Conservation (phyloP, 805 yeast genomes). For the Jamesozyma jinghongensis region DNA sequence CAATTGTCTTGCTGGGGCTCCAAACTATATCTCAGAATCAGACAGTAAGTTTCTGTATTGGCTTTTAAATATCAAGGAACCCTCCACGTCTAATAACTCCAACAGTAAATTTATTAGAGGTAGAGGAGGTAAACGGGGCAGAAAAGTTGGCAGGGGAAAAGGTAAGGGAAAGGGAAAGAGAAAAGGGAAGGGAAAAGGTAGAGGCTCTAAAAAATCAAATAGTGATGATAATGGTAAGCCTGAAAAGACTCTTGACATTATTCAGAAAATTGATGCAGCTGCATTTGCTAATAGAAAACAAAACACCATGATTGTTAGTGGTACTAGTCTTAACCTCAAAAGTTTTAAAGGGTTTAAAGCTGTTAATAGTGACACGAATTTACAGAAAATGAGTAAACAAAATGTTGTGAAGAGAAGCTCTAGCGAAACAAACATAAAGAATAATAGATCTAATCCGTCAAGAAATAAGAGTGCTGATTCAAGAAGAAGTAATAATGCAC, state of each 20-base stretch:
- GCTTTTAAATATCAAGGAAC: slow-evolving; percentile 41
- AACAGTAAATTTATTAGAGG: slow-evolving; percentile 33
- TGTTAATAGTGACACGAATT: slow-evolving; percentile 2
- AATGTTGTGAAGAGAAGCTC: background rate
- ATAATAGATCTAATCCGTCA: no score
- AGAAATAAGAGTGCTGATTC: no score
- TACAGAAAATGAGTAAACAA: background rate
- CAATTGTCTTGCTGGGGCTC: slow-evolving; percentile 32
- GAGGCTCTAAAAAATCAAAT: background rate
- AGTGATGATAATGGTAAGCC: slow-evolving; percentile 12
- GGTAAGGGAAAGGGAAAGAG: slow-evolving; percentile 4
- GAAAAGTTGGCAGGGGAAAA: slow-evolving; percentile 1
- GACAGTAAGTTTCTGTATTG: slow-evolving; percentile 40
- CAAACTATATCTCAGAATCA: slow-evolving; percentile 35
- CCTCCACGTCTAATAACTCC: slow-evolving; percentile 6
- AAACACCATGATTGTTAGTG: slow-evolving; percentile 36
- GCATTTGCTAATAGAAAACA: slow-evolving; percentile 21
- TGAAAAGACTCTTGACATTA: slow-evolving; percentile 10
- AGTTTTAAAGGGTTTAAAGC: slow-evolving; percentile 31
- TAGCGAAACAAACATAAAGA: no score
- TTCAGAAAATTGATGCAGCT: slow-evolving; percentile 22
- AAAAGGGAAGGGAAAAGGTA: background rate
- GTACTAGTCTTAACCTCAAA: slow-evolving; percentile 33
- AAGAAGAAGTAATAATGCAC: no score
- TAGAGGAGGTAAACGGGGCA: slow-evolving; percentile 10